phyloP scores from a whole-genome alignment of 768 basidiomycete species.

The Amanita subjunquillea region DNA sequence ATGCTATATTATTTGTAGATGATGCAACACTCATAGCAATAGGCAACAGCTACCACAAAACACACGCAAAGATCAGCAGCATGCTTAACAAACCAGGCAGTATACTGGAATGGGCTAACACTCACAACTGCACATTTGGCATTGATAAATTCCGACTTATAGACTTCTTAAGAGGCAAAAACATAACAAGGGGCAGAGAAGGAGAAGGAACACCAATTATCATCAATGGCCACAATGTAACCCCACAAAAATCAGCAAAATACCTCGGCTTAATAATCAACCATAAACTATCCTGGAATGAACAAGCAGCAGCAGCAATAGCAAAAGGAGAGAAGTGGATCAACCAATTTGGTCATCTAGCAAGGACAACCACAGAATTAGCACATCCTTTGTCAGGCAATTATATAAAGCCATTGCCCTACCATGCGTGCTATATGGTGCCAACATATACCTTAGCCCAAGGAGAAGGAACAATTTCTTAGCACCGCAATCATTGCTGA shows the following conservation, averaged over 20 bases:
- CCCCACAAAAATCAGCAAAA: not conserved
- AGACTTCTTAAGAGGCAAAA: not conserved
- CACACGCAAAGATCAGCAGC: not conserved
- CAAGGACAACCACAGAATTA: not conserved
- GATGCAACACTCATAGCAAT: not conserved
- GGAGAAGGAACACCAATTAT: not conserved
- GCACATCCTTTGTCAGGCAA: not conserved
- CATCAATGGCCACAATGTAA: not conserved
- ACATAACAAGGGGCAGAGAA: not conserved
- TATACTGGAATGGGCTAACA: not conserved
- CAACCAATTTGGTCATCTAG: not conserved
- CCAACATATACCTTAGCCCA: not conserved
- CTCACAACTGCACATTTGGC: not conserved
- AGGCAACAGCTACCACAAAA: not conserved
- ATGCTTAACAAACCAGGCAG: not conserved
- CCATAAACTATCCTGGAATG: not conserved
- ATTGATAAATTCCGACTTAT: not conserved
- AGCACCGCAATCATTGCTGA: not conserved
- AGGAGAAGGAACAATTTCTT: not conserved
- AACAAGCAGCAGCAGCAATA: not conserved
- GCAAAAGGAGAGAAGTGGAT: not conserved
- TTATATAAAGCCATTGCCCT: not conserved
- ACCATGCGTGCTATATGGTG: not conserved
- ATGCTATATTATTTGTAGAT: not conserved
- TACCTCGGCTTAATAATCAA: not conserved